These are phyloP conservation scores for Sanguinoderma infundibulare DNA, from an alignment of 1,284 basidiomycete species.

Conservation along the genomic window DNA sequence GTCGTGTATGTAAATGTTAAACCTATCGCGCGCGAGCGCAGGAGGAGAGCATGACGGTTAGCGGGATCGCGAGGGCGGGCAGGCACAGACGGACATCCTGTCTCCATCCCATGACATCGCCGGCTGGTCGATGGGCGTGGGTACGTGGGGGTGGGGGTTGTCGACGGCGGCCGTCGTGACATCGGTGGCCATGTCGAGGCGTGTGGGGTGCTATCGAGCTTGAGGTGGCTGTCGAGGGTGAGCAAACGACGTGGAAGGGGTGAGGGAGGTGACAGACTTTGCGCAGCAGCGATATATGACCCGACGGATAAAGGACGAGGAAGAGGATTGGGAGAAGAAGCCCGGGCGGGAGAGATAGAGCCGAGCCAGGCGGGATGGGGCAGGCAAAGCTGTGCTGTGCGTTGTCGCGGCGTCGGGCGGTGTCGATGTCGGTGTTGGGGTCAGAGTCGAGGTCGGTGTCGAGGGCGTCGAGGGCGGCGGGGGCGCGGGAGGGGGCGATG, in stretches of 20 bases:
- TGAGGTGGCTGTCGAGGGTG: slow-evolving; percentile 11
- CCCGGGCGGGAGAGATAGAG: slow-evolving; percentile 15
- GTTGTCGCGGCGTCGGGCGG: slow-evolving; percentile 4
- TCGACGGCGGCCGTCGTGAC: slow-evolving; percentile 14
- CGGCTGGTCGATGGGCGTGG: slow-evolving; percentile 6
- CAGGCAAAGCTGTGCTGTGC: slow-evolving; percentile 10
- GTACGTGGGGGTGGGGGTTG: not conserved
- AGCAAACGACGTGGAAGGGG: not conserved
- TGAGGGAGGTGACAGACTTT: slow-evolving; percentile 14
- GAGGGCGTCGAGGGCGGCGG: slow-evolving; percentile 6
- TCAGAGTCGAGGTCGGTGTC: too few species aligned
- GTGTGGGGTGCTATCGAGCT: slow-evolving; percentile 8
- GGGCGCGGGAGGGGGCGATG: slow-evolving; percentile 19
- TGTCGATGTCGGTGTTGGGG: not conserved
- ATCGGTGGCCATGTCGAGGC: slow-evolving; percentile 25
- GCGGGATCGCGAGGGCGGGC: not conserved
- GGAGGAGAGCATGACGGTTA: slow-evolving; percentile 2
- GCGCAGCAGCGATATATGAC: slow-evolving; percentile 21
- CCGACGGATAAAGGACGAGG: not conserved
- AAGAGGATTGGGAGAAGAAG: slow-evolving; percentile 1
- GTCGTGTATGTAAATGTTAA: slow-evolving; percentile 85
- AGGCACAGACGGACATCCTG: slow-evolving; percentile 45
- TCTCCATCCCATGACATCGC: slow-evolving; percentile 54
- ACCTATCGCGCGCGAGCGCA: slow-evolving; percentile 50
- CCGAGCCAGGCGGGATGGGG: slow-evolving; percentile 4